These are phyloP conservation scores for Trichoderma pleuroti DNA, from an alignment of 2,329 filamentous ascomycete genomes.

Conservation along the genomic window DNA sequence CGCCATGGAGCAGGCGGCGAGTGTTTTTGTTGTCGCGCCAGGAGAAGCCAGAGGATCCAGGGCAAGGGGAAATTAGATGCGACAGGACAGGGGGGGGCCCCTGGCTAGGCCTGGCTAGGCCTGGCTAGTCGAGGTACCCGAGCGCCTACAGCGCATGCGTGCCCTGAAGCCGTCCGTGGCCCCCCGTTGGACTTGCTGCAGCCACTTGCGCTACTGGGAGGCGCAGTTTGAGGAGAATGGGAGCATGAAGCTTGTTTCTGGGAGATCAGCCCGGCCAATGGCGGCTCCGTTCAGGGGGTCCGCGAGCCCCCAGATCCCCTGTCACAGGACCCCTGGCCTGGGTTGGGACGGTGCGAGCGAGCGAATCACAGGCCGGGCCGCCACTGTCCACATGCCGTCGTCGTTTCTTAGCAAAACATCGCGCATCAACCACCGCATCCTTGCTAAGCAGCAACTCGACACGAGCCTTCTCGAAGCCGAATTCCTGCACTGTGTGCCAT, in stretches of 20 bases:
- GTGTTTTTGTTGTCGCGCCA: constrained; percentile 20
- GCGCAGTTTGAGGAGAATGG: constrained; percentile 9
- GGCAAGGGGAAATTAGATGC: constrained; percentile 17
- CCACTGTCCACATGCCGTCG: background rate
- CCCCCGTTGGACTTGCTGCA: too few relatives aligned
- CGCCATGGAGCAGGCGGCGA: background rate
- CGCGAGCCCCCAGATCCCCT: background rate
- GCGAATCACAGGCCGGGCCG: background rate
- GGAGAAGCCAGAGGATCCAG: background rate
- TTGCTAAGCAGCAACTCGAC: background rate
- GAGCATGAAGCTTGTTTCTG: constrained; percentile 5
- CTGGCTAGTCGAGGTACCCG: background rate
- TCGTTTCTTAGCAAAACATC: background rate
- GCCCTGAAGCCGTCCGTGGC: background rate
- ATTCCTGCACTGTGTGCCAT: background rate
- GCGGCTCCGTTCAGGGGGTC: constrained; percentile 16
- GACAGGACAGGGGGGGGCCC: background rate
- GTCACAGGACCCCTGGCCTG: constrained; percentile 1
- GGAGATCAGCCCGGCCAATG: constrained; percentile 1
- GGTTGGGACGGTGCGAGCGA: background rate
- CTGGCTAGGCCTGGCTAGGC: background rate
- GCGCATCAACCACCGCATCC: background rate
- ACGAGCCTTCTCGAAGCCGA: background rate
- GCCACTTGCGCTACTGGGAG: constrained; percentile 10
- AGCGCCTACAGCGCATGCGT: background rate